Conservation (phyloP, 106 monocot species). For the Dendrobium catenatum region DNA sequence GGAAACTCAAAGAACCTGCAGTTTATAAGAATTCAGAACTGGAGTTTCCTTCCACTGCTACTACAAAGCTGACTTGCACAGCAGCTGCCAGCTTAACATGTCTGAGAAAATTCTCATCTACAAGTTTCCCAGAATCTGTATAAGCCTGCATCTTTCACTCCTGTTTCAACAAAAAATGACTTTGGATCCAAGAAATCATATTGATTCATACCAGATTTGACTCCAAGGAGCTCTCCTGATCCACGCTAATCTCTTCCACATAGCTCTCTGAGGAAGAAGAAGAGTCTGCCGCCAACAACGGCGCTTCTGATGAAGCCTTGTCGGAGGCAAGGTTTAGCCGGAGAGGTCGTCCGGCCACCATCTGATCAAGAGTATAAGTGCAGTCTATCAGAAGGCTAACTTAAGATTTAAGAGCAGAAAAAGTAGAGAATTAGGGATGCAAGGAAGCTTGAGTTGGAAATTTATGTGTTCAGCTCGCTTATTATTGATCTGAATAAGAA, state of each 20-base stretch:
- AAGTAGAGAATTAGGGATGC: too few species aligned
- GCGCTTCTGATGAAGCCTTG: neutral
- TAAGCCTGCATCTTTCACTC: neutral
- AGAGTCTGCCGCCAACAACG: neutral
- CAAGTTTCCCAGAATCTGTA: neutral
- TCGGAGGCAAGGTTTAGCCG: slow-evolving; percentile 39
- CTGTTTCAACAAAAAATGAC: neutral
- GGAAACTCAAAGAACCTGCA: neutral
- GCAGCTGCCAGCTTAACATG: neutral
- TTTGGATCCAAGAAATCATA: neutral
- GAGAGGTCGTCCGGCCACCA: slow-evolving; percentile 63
- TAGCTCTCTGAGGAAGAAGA: neutral
- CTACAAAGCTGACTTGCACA: neutral
- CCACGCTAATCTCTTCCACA: neutral
- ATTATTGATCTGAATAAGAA: neutral
- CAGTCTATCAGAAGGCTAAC: neutral
- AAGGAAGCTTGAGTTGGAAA: neutral
- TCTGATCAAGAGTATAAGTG: slow-evolving; percentile 23
- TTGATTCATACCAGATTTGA: slow-evolving; percentile 3
- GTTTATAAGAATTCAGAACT: neutral
- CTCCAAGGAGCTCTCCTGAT: slow-evolving; percentile 2
- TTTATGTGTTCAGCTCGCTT: neutral
- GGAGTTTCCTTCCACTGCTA: neutral
- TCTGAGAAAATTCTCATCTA: neutral
- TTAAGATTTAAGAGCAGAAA: too few species aligned